These are phyloP conservation scores for Lasiodiplodia sp. DNA, from an alignment of 2,329 filamentous ascomycete genomes.

Conservation along the genomic window DNA sequence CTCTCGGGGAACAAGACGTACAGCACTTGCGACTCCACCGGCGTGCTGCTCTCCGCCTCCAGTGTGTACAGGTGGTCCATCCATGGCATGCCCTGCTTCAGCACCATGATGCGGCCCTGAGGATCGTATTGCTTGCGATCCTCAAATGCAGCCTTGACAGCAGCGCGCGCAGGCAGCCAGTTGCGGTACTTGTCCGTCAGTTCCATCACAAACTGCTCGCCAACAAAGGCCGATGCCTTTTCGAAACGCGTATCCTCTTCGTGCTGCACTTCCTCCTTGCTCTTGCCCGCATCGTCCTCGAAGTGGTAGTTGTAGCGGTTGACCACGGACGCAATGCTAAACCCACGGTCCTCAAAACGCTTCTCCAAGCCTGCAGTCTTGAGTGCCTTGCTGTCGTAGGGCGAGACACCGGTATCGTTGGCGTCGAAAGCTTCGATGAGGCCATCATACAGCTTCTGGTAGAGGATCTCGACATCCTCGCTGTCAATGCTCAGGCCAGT, in stretches of 20 bases:
- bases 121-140: conserved; percentile 72
- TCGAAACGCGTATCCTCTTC: conserved; percentile 84
- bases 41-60: conserved; percentile 64
- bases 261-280: conserved; percentile 61
- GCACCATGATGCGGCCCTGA: conserved; percentile 80
- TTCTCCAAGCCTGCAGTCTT: conserved; percentile 76
- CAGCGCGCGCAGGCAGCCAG: conserved; percentile 87
- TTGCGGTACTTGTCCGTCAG: conserved; percentile 75
- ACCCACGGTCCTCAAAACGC: conserved; percentile 82
- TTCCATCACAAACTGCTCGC: conserved; percentile 84
- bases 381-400: conserved; percentile 76
- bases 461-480: conserved; percentile 76
- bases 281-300: conserved; percentile 53
- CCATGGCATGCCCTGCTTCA: conserved; percentile 87
- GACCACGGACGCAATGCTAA: conserved; percentile 85
- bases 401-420: conserved; percentile 93
- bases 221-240: conserved; percentile 80
- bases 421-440: conserved; percentile 97
- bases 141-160: conserved; percentile 78
- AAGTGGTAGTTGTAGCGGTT: conserved; percentile 77
- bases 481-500: conserved; percentile 67
- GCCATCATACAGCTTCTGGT: conserved; percentile 87
- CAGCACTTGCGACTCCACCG: conserved; percentile 66
- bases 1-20: conserved; percentile 95
- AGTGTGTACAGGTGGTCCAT: conserved; percentile 94